Base-by-base conservation (phyloP, 495 filamentous ascomycete genomes). In the Aspergillus nanangensis region DNA sequence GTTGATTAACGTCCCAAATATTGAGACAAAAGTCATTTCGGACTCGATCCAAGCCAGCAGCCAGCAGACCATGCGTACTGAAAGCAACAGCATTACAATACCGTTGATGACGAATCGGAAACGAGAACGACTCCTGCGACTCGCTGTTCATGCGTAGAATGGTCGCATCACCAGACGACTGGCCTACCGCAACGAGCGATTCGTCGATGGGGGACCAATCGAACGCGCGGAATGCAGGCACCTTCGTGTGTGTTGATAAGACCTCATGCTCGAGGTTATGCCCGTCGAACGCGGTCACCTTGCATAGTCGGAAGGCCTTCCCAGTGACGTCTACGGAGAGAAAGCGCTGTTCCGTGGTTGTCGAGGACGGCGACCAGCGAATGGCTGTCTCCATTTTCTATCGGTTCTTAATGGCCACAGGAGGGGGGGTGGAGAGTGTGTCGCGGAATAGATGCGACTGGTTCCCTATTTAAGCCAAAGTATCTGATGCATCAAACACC, bases 51-150 rank as follows among this genome's bases (percentile, higher is more conserved):
- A 97, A 72, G 11, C 89, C 93, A 13, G 90, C 87, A 14, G 93
- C 93, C 50, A 98, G 70, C 46, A 87, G 70, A 4, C 87, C 84
- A 27, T 79, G 76, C 19, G 79, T 80, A 60, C 82, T 95, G 65
- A 98, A 96, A 3, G 90, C 86, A 15, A 97, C 83, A 9, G 90
- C 86, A 62, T 97, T 96, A 60, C 90, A 95, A 48, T 86, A 84
- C 27, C 93, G 82, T 47, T 90, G 83, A 48, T 91, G 83, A 57
- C 90, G 95, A 44, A 92, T 79, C 8, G 82, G 82, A 29, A 96
- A 88, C 41, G 82, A 85, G 33, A 82, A 62, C 40, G 74, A 82
- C 43, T 73, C 77, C 52, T 79, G 82, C 17, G 75, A 78, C 38
- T 66, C 71, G 40, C 83, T 77, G 52, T 88, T 80, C 38, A 96